Evolutionary conservation across 2,329 filamentous ascomycete genomes (phyloP).

Genomic region (Boeremia lycopersici): DNA sequence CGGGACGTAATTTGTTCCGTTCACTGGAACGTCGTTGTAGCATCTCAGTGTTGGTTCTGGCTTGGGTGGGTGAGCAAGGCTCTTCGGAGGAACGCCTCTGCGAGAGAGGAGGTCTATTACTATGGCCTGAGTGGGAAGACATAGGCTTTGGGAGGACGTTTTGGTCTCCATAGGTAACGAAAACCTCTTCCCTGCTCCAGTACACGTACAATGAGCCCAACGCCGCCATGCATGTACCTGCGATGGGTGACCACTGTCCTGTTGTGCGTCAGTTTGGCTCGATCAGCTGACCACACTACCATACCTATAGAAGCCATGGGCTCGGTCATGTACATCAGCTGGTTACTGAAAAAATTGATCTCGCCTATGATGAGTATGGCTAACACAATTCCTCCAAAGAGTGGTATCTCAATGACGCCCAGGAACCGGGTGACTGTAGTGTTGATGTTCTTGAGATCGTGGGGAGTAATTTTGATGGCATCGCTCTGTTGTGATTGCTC

Average conservation of each 20-base stretch:
- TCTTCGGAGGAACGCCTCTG: background rate
- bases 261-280: background rate
- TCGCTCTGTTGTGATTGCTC: slow-evolving; percentile 50
- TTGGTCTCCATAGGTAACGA: background rate
- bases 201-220: slow-evolving; percentile 64
- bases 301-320: slow-evolving; percentile 64
- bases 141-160: background rate
- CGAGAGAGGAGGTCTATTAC: background rate
- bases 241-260: slow-evolving; percentile 64
- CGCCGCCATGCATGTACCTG: slow-evolving; percentile 63
- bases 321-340: slow-evolving; percentile 65
- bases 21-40: slow-evolving; percentile 24
- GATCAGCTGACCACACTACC: background rate
- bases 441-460: slow-evolving; percentile 55
- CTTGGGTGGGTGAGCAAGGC: background rate
- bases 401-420: slow-evolving; percentile 59
- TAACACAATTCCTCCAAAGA: slow-evolving; percentile 65
- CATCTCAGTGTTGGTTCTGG: background rate
- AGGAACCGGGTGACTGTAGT: slow-evolving; percentile 45
- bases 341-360: slow-evolving; percentile 65
- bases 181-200: slow-evolving; percentile 43
- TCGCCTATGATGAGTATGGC: slow-evolving; percentile 67
- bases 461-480: slow-evolving; percentile 61
- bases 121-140: slow-evolving; percentile 2
- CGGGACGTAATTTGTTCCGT: slow-evolving; percentile 18